Conservation (phyloP, 1,284 basidiomycete genomes). For the Papiliotrema fonsecae region DNA sequence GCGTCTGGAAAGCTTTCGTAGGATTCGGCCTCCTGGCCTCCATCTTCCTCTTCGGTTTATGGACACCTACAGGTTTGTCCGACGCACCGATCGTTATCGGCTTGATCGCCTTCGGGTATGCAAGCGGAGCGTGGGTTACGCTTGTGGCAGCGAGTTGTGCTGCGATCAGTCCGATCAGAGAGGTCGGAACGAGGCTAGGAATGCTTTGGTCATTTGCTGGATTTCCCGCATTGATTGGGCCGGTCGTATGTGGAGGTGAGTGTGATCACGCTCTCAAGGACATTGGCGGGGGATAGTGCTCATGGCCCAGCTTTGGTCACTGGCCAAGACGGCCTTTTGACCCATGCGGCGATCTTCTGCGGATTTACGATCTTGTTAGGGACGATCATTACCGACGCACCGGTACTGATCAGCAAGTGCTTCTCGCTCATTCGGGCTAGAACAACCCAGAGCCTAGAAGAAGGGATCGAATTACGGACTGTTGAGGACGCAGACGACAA, state of each 20-base stretch:
- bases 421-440: no score
- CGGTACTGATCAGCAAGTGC: neutral
- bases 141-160: slow-evolving; percentile 37
- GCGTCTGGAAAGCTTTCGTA: slow-evolving; percentile 37
- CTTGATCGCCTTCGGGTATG: slow-evolving; percentile 32
- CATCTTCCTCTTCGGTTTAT: slow-evolving; percentile 34
- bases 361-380: slow-evolving; percentile 6
- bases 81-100: slow-evolving; percentile 34
- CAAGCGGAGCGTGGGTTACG: slow-evolving; percentile 39
- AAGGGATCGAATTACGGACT: no score
- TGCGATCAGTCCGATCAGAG: slow-evolving; percentile 37
- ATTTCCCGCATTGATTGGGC: slow-evolving; percentile 34
- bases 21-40: slow-evolving; percentile 16
- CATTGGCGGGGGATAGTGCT: neutral
- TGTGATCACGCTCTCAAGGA: slow-evolving; percentile 2
- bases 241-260: slow-evolving; percentile 38
- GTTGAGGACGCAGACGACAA: no score
- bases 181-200: slow-evolving; percentile 43
- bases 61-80: slow-evolving; percentile 27
- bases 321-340: slow-evolving; percentile 18
- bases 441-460: no score
- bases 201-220: slow-evolving; percentile 36
- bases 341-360: slow-evolving; percentile 31
- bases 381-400: neutral
- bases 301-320: slow-evolving; percentile 22